Conservation (phyloP, 2,329 filamentous ascomycete genomes). For the Trichoderma cornu-damae region DNA sequence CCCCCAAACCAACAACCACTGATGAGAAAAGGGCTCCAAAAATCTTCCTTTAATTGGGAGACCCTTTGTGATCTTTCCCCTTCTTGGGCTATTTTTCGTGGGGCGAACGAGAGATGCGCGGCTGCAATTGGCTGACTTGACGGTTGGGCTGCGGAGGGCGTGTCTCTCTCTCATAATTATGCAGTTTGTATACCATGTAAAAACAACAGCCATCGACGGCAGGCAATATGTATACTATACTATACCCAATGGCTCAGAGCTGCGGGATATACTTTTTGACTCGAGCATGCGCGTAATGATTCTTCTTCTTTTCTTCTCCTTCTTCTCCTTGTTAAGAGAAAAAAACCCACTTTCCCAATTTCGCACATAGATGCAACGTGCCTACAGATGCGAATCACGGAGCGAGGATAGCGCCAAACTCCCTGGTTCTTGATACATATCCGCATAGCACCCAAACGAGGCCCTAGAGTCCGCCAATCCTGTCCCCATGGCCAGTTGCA, state of each 20-base stretch:
- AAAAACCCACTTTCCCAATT: too few species aligned
- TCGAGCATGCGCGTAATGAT: neutral
- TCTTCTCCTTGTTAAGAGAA: too few species aligned
- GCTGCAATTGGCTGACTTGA: neutral
- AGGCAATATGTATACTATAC: too few species aligned
- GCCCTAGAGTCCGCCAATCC: constrained; percentile 14
- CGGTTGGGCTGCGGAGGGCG: neutral
- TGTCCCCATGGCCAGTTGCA: neutral
- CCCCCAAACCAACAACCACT: neutral
- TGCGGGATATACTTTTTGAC: neutral
- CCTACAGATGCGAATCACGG: neutral
- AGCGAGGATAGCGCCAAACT: neutral
- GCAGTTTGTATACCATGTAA: neutral
- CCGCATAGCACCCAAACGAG: constrained; percentile 3
- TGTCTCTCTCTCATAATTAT: neutral
- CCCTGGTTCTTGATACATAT: neutral
- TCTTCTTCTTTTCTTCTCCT: neutral
- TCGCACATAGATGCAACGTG: too few species aligned
- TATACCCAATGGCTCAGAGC: too few species aligned
- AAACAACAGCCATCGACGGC: too few species aligned
- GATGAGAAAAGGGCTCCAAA: neutral
- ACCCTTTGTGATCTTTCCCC: neutral
- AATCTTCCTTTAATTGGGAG: neutral
- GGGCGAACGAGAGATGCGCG: neutral
- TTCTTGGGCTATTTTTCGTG: neutral